A percentile compares a stretch with the other conserved stretches of the same genome.
Conservation (phyloP, 371 early-diverging fungal genomes). For the Zopfochytrium polystomum region DNA sequence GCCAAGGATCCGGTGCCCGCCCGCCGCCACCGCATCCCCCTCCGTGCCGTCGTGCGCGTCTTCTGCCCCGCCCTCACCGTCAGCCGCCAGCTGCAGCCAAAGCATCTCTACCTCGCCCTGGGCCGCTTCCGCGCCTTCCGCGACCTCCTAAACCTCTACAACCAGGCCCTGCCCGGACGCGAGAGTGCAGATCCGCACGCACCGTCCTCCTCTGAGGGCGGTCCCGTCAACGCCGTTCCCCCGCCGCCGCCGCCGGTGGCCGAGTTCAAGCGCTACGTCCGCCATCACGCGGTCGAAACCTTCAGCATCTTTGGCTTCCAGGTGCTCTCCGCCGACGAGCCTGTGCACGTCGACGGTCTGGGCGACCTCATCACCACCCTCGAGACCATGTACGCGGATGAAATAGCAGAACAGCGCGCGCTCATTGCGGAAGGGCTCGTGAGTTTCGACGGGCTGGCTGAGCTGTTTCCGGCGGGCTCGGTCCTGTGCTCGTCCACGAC, state of each 20-base stretch:
- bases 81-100: too few species aligned
- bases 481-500: constrained; percentile 33
- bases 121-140: constrained; percentile 23
- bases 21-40: too few species aligned
- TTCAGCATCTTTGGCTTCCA: constrained; percentile 33
- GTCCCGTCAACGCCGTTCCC: not conserved
- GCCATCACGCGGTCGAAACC: constrained; percentile 27
- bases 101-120: constrained; percentile 24
- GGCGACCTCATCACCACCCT: constrained; percentile 28
- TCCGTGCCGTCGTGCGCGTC: too few species aligned
- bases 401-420: constrained; percentile 18
- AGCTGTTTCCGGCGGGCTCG: constrained; percentile 38
- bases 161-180: constrained; percentile 10
- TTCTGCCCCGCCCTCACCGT: too few species aligned
- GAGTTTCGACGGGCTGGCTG: constrained; percentile 38
- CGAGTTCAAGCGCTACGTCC: constrained; percentile 18
- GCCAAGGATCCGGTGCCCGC: too few species aligned
- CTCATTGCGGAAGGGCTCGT: constrained; percentile 26
- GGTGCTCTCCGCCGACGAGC: constrained; percentile 8
- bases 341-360: constrained; percentile 33
- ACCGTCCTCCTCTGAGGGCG: not conserved
- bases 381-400: constrained; percentile 22
- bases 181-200: not conserved
- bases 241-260: not conserved
- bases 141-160: constrained; percentile 27